Conservation (phyloP, 2,329 filamentous ascomycete genomes). For the Aspergillus niger region DNA sequence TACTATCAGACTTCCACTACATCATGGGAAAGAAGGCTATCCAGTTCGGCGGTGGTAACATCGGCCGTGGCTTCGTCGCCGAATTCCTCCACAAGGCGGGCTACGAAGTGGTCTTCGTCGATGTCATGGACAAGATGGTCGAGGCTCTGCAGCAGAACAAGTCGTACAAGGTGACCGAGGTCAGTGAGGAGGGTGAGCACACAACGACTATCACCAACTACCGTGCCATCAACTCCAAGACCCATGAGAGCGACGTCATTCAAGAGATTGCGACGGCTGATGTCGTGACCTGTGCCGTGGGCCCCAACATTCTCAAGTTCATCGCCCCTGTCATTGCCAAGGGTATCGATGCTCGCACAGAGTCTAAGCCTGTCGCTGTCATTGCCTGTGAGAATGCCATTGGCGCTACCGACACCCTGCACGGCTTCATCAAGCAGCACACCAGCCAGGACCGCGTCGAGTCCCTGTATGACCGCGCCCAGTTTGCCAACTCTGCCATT, state of each 20-base stretch:
- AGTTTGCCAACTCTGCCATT: slow-evolving; percentile 96
- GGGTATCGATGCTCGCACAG: slow-evolving; percentile 76
- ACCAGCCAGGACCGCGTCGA: slow-evolving; percentile 68
- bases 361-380: slow-evolving; percentile 72
- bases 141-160: slow-evolving; percentile 72
- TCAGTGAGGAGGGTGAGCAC: slow-evolving; percentile 78
- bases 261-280: slow-evolving; percentile 85
- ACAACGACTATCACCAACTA: slow-evolving; percentile 90
- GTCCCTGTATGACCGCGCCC: slow-evolving; percentile 71
- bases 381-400: slow-evolving; percentile 99
- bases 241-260: slow-evolving; percentile 76
- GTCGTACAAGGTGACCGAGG: slow-evolving; percentile 90
- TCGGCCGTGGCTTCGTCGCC: slow-evolving; percentile 82
- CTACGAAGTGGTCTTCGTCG: slow-evolving; percentile 94
- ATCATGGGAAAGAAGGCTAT: slow-evolving; percentile 66
- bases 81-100: slow-evolving; percentile 93
- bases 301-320: slow-evolving; percentile 93
- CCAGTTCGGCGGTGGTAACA: slow-evolving; percentile 85
- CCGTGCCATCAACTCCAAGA: slow-evolving; percentile 93
- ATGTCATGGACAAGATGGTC: slow-evolving; percentile 85
- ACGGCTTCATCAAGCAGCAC: slow-evolving; percentile 77
- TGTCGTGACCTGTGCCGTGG: slow-evolving; percentile 93
- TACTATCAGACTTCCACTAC: slow-evolving; percentile 9
- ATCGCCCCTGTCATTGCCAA: slow-evolving; percentile 95
- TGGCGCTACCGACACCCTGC: slow-evolving; percentile 86